Evolutionary conservation across 2,329 filamentous ascomycete species (phyloP).

Genomic region (Chaetomium olivaceum): DNA sequence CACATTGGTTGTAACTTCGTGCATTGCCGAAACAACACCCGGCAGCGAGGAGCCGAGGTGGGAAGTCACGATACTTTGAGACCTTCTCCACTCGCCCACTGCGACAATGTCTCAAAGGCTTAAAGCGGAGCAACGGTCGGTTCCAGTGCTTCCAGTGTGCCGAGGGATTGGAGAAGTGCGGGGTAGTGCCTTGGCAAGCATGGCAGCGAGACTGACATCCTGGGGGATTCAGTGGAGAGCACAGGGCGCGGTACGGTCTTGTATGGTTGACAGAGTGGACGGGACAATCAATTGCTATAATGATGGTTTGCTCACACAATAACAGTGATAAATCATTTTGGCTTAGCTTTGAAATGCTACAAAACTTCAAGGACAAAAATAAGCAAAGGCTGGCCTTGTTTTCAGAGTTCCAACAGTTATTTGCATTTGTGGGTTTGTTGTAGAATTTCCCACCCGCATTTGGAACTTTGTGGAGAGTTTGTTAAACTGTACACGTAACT

Average conservation of each 20-base stretch:
- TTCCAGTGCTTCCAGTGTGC: neutral
- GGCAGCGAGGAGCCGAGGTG: neutral
- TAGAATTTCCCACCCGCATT: too few species aligned
- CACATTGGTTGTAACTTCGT: neutral
- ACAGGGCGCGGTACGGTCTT: neutral
- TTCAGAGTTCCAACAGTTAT: neutral
- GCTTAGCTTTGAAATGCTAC: neutral
- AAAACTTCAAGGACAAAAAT: neutral
- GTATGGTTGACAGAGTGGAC: too few species aligned
- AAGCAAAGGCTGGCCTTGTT: neutral
- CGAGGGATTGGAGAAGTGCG: constrained; percentile 21
- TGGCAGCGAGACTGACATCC: neutral
- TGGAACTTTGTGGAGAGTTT: too few species aligned
- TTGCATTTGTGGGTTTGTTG: neutral
- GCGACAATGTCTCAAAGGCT: neutral
- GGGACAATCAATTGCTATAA: neutral
- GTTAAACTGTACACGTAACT: too few species aligned
- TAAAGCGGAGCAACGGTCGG: too few species aligned
- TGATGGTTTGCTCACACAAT: neutral
- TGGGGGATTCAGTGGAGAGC: neutral
- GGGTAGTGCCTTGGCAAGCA: constrained; percentile 14
- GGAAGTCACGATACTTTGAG: too few species aligned
- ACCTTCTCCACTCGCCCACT: neutral
- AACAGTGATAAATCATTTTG: neutral
- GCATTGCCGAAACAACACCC: neutral